Evolutionary conservation across 1,284 basidiomycete genomes (phyloP), one percentile per base, ranked within the genome.

Genomic region (Mixia osmundae): DNA sequence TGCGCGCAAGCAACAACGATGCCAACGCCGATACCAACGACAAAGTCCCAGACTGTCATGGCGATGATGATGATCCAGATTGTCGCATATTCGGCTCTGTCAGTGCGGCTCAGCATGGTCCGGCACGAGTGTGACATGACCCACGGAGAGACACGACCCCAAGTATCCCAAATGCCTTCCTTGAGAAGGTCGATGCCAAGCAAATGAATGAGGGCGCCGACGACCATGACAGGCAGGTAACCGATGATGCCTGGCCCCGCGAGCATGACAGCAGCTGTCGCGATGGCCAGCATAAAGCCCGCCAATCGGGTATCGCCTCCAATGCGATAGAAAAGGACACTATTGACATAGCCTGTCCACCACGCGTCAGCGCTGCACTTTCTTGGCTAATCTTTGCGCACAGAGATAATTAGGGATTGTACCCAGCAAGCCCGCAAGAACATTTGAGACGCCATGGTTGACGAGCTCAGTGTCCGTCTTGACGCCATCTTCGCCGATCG

Each of bases 131-230:
- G 11, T 22, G 24, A 8, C 25, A 25, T 25, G 25, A 14, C 36
- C 19, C 15, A 37, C 36, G 15, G 32, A 4, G 44, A 40, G 8
- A 85, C 82, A 14, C 85, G 71, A 53, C 82, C 69, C 30, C 80
- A 64, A 3, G 87, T 91, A 57, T 97, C 89, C 83, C 85, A 95
- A 3, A 95, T 57, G 0, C 89, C 85, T 53, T 91, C 89, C 51
- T 89, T 89, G 22, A 80, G 71, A 21, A 97, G 68, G 48, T 97
- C 89, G 42, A 95, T 70, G 0, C 89, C 89, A 18, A 97, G 67
- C 8, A 94, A 82, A 47, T 85, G 89, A 50, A 97, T 95, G 40
- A 97, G 64, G 2, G 87, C 76, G 1, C 76, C 76, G 12, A 61
- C 59, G 14, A 60, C 55, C 47, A 54, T 54, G 24, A 60, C 50